phyloP scores from a whole-genome alignment of 2,329 filamentous ascomycete species.

The Botrytis squamosa region DNA sequence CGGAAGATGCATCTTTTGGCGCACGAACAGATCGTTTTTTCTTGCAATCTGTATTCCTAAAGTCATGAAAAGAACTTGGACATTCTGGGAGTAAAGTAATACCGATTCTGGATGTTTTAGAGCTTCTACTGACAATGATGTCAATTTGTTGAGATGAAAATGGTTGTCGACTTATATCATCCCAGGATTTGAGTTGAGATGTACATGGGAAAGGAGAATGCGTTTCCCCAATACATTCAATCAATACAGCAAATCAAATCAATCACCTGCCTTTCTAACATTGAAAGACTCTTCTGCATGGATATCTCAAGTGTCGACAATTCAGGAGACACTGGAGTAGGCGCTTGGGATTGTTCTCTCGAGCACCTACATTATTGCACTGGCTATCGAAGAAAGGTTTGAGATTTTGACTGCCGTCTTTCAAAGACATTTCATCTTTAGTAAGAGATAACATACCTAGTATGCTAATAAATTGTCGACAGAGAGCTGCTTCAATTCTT shows the following conservation, averaged over 20 bases:
- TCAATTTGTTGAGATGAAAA: background rate
- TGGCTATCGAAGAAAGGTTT: background rate
- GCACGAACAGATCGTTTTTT: rapidly evolving
- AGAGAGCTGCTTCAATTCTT: background rate
- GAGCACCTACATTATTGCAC: background rate
- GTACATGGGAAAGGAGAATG: no score
- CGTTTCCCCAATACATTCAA: no score
- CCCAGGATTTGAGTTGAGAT: background rate
- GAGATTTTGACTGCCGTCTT: background rate
- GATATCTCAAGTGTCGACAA: background rate
- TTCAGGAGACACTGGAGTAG: background rate
- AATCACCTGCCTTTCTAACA: background rate
- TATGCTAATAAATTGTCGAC: no score
- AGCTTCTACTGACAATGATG: background rate
- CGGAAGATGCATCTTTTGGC: background rate
- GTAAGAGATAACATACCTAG: background rate
- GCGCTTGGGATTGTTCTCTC: background rate
- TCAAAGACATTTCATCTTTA: no score
- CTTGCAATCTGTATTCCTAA: background rate
- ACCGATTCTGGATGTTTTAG: background rate
- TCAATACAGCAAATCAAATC: no score
- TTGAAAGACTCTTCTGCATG: background rate
- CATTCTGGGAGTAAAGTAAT: background rate
- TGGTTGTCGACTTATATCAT: background rate
- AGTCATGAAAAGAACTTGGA: background rate